Evolutionary conservation across 1,284 basidiomycete genomes (phyloP).

Genomic region (Meripilus lineatus): DNA sequence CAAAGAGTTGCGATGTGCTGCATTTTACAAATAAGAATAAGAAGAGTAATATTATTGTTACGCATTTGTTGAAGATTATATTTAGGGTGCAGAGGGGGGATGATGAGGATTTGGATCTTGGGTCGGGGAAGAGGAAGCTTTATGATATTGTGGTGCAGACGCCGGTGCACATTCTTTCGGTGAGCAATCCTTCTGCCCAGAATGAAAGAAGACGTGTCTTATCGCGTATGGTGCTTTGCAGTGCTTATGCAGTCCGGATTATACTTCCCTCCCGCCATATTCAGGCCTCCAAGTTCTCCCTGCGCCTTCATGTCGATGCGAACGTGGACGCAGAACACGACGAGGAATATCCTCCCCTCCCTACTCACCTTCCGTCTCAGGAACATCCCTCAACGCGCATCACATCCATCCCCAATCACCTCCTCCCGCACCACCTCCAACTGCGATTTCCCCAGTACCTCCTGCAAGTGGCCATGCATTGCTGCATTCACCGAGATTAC

Average conservation of each 20-base stretch:
- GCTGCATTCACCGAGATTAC: no score
- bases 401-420: no score
- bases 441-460: no score
- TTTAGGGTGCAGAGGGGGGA: slow-evolving; percentile 85
- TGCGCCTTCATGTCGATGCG: no score
- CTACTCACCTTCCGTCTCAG: no score
- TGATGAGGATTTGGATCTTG: slow-evolving; percentile 56
- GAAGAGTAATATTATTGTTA: slow-evolving; percentile 74
- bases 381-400: no score
- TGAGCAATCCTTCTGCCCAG: slow-evolving; percentile 37
- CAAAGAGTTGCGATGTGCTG: slow-evolving; percentile 50
- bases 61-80: slow-evolving; percentile 79
- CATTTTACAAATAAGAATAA: slow-evolving; percentile 84
- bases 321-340: no score
- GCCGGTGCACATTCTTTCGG: slow-evolving; percentile 76
- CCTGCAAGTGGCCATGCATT: no score
- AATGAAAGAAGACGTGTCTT: neutral
- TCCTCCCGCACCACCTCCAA: no score
- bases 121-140: slow-evolving; percentile 69
- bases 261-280: slow-evolving; percentile 72
- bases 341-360: no score
- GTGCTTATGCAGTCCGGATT: slow-evolving; percentile 79
- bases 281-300: slow-evolving; percentile 33
- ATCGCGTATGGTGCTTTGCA: slow-evolving; percentile 21
- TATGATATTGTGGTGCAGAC: slow-evolving; percentile 91